Evolutionary conservation across 1,284 basidiomycete genomes (phyloP), one percentile per base, ranked within the genome.

Genomic region (Anthracocystis panici-leucophaei): DNA sequence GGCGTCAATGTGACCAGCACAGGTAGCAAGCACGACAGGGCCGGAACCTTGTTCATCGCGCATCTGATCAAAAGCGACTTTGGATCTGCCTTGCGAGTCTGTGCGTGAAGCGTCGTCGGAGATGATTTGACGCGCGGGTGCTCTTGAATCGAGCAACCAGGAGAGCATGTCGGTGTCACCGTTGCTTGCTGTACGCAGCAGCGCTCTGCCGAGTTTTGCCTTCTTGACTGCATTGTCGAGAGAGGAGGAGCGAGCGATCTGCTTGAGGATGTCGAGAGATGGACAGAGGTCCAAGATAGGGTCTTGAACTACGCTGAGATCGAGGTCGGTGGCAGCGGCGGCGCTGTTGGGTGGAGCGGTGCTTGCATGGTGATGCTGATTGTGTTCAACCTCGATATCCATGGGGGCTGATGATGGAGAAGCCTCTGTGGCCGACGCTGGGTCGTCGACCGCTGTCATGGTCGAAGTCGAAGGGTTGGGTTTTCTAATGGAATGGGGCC

Each of bases 111-210:
- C 20, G 20, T 52, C n/a, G 1, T 58, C 35, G 0, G 71, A 61
- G 44, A 75, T 42, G 50, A 68, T 38, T 10, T 59, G 48, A 3
- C 78, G 53, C 48, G 75, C 64, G 31, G 67, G 61, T 14, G 60
- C 61, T 10, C 55, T 52, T 1, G 65, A 63, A 14, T 80, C 69
- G 38, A 80, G 70, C 40, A 82, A 50, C 79, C 80, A 82, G 40
- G 71, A 58, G 18, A 81, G 73, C 59, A 81, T 75, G 61, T 81
- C 77, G 57, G 61, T 75, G 50, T 82, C 79, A 16, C 79, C 80
- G 35, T 66, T 70, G 59, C 77, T 77, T 48, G 74, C 52, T 9
- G 77, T 73, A 44, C 77, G 57, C 10, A 82, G 65, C 3, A 81
- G 64, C 0, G 71, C 75, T 33, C 52, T 60, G 46, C 33, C 42